Evolutionary conservation across 306 rosid species (phyloP).

Genomic region (Astragalus membranaceus): DNA sequence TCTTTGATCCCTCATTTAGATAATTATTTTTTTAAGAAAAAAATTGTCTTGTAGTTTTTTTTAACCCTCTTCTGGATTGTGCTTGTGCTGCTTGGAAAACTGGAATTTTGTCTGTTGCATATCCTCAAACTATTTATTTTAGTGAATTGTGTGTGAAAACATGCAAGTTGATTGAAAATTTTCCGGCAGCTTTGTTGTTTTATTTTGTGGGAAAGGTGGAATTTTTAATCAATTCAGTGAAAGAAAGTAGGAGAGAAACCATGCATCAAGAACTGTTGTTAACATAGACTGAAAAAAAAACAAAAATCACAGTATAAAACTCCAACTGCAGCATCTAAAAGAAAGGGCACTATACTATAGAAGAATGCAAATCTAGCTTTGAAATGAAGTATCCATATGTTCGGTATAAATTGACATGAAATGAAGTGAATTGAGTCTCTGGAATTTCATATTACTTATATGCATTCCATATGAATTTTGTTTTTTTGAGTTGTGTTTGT

Average conservation of each 20-base stretch:
- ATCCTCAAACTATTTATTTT: neutral
- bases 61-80: neutral
- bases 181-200: too few relatives aligned
- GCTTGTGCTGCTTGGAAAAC: neutral
- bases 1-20: conserved; percentile 27
- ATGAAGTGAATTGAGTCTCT: neutral
- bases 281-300: neutral
- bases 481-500: neutral
- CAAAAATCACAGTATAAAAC: neutral
- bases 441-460: conserved; percentile 17
- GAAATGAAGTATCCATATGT: neutral
- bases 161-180: neutral
- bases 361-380: neutral
- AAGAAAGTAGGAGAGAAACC: neutral
- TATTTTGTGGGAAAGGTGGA: neutral
- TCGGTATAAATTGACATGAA: neutral
- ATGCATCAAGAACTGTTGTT: neutral
- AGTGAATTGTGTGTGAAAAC: neutral
- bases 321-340: neutral
- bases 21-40: neutral
- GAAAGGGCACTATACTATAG: neutral
- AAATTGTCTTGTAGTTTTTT: neutral
- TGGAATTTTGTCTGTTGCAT: neutral
- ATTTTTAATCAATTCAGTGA: conserved; percentile 1
- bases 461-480: neutral